Evolutionary conservation across 2,329 filamentous ascomycete species (phyloP).

Genomic region (Diplodia seriata): DNA sequence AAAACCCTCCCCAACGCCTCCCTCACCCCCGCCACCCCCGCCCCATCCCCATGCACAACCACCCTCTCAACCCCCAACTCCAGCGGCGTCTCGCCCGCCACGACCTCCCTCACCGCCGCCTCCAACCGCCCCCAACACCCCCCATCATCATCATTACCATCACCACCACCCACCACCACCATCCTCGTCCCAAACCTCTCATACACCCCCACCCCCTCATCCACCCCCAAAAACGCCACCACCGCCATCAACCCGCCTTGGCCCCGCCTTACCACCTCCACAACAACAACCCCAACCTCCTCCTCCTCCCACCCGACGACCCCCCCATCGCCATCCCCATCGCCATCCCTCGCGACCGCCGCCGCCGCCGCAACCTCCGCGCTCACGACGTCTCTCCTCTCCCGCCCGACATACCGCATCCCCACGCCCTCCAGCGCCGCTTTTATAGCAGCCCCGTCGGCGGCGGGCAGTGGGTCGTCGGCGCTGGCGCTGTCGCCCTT

Average conservation of each 20-base stretch:
- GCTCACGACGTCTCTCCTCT: too few relatives aligned
- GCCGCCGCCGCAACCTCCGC: too few relatives aligned
- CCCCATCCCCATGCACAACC: slow-evolving; percentile 1
- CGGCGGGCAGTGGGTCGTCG: too few relatives aligned
- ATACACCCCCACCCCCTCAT: background rate
- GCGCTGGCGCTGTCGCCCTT: too few relatives aligned
- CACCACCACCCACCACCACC: background rate
- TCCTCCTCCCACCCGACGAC: too few relatives aligned
- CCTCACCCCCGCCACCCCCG: background rate
- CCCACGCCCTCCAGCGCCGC: background rate
- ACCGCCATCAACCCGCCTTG: background rate
- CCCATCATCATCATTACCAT: background rate
- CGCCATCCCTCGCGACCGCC: too few relatives aligned
- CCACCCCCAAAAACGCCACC: background rate
- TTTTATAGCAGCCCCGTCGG: too few relatives aligned
- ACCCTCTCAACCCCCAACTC: background rate
- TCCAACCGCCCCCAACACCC: background rate
- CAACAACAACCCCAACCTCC: background rate
- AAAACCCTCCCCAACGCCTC: background rate
- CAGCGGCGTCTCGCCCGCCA: background rate
- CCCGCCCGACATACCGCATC: background rate
- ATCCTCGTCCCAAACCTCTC: background rate
- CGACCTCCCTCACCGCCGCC: background rate
- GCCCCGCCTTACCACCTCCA: too few relatives aligned
- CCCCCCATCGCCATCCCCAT: too few relatives aligned